Conservation (phyloP, 768 basidiomycete species). For the Lactifluus volemus region DNA sequence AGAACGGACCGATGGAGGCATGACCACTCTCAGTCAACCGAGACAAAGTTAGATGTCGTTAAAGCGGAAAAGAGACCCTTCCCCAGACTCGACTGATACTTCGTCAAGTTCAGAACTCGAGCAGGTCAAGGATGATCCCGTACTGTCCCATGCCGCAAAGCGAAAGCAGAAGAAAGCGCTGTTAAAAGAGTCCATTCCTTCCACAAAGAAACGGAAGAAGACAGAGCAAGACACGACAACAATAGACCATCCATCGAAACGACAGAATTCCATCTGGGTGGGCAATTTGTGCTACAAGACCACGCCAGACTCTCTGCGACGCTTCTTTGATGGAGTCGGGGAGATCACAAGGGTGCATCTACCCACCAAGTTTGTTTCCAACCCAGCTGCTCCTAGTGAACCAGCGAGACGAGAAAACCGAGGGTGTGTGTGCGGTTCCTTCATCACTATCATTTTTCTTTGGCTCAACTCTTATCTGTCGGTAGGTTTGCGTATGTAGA, state of each 20-base stretch:
- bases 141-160: conserved; percentile 69
- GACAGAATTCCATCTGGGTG: conserved; percentile 90
- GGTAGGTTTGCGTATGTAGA: conserved; percentile 93
- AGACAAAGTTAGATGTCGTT: not conserved
- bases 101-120: conserved; percentile 20
- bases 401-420: conserved; percentile 57
- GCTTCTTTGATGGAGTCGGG: conserved; percentile 63
- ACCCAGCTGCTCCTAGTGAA: conserved; percentile 28
- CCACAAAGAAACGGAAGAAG: conserved; percentile 32
- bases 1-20: not conserved
- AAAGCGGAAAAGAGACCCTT: not conserved
- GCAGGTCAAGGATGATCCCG: conserved; percentile 33
- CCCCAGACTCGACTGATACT: conserved; percentile 11
- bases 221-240: conserved; percentile 25
- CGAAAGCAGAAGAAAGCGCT: conserved; percentile 50
- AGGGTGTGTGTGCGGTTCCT: conserved; percentile 37
- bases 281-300: conserved; percentile 93
- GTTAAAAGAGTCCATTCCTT: conserved; percentile 23
- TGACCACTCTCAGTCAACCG: too few relatives aligned
- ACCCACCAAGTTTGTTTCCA: conserved; percentile 57
- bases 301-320: conserved; percentile 56
- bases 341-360: conserved; percentile 78
- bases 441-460: conserved; percentile 7
- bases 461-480: not conserved
- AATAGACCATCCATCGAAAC: conserved; percentile 31